Evolutionary conservation across 108 stramenopile species (phyloP), one percentile per base, ranked within the genome.

Genomic region (Ochromonas danica): DNA sequence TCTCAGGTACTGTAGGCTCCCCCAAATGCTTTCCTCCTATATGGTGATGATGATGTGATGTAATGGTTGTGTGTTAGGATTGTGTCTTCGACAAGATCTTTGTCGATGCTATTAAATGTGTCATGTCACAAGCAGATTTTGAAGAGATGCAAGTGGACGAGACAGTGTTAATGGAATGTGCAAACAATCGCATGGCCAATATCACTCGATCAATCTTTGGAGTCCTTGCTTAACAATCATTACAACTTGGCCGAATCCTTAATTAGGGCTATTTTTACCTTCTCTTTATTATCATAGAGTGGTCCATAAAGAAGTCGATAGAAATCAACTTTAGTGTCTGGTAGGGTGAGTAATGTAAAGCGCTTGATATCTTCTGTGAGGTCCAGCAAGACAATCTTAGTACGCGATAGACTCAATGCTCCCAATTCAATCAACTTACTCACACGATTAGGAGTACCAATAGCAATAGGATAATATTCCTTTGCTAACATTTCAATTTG

Each of bases 391-490:
- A 78, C 27, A 27, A 78, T 22, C 33, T 62, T 60, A 14, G 61
- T 62, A 1, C 1, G 0, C 6, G 6, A 0, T 27, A 78, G 28
- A 30, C 25, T 31, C n/a, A 78, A 22, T 17, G 78, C 78, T 27
- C 61, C 61, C 27, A 78, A 36, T 62, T 78, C 78, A 36, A 78
- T 25, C 61, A 78, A 42, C 28, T 78, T 40, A 62, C 6, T 10
- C 33, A 78, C 22, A 30, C 78, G 78, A 62, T 78, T 40, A 38
- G 78, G 78, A 1, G 78, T 78, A 25, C 82, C 81, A 36, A 85
- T 83, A 38, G 79, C 84, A 14, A 85, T 83, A 22, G 84, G 84
- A 72, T 81, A 80, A 78, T 80, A 85, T 42, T 70, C 77, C 39
- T 39, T n/a, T n/a, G 61, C 30, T 1, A 85, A 81, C 82, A 82